phyloP scores from a whole-genome alignment of 208 protist species.

The Herpetomonas samuelpessoai region DNA sequence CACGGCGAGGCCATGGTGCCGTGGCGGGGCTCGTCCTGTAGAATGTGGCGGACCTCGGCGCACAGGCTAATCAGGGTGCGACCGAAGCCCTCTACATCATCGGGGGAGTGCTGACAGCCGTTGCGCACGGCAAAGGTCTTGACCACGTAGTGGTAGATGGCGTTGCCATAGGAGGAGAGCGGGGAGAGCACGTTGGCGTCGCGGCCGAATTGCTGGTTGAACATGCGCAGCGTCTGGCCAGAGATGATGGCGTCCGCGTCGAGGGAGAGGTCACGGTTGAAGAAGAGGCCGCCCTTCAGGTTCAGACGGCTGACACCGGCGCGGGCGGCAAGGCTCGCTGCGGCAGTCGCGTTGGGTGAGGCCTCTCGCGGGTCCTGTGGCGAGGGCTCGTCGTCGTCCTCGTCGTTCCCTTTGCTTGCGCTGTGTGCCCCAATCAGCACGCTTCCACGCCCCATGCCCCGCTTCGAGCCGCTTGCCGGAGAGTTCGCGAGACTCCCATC shows the following conservation, averaged over 20 bases:
- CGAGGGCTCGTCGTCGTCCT: conserved; percentile 30
- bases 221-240: conserved; percentile 64
- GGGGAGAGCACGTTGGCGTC: conserved; percentile 45
- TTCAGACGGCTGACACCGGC: conserved; percentile 47
- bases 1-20: conserved; percentile 69
- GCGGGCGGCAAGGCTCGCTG: conserved; percentile 33
- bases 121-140: conserved; percentile 82
- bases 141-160: conserved; percentile 86
- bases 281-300: conserved; percentile 35
- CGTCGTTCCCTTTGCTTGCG: not conserved
- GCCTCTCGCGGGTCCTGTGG: conserved; percentile 34
- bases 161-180: conserved; percentile 66
- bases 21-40: conserved; percentile 76
- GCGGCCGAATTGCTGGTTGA: conserved; percentile 64
- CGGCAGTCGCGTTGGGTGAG: conserved; percentile 12
- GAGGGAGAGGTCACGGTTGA: conserved; percentile 59
- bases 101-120: conserved; percentile 68
- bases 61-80: conserved; percentile 79
- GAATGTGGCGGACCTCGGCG: conserved; percentile 61
- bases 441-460: conserved; percentile 13
- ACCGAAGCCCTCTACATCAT: conserved; percentile 82
- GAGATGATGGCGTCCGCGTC: conserved; percentile 83
- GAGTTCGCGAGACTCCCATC: conserved; percentile 2
- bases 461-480: not conserved
- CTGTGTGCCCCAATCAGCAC: conserved; percentile 11